phyloP scores from a whole-genome alignment of 768 basidiomycete species.

The Boletus pseudopeckii region DNA sequence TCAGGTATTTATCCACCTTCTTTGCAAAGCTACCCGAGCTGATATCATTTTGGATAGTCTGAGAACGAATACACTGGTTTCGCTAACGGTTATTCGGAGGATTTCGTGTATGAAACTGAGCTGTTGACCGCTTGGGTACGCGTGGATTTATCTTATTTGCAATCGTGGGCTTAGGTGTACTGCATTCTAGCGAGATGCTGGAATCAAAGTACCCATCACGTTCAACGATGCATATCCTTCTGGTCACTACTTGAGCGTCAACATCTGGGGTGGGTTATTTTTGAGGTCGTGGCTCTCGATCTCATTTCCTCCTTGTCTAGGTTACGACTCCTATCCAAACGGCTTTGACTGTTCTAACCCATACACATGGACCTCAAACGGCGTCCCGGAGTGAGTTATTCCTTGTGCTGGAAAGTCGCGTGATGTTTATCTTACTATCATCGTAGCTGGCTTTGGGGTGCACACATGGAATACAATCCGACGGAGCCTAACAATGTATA shows the following conservation, averaged over 20 bases:
- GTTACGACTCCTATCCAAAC: slow-evolving; percentile 40
- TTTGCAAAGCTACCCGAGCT: slow-evolving; percentile 25
- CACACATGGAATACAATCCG: slow-evolving; percentile 30
- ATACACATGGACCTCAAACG: slow-evolving; percentile 40
- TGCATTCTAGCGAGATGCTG: slow-evolving; percentile 36
- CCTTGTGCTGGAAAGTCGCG: not conserved
- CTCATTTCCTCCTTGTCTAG: slow-evolving; percentile 6
- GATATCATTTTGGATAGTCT: slow-evolving; percentile 31
- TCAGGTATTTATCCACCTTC: slow-evolving; percentile 19
- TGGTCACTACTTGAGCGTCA: slow-evolving; percentile 43
- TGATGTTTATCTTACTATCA: not conserved
- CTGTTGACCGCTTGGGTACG: slow-evolving; percentile 32
- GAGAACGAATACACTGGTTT: slow-evolving; percentile 51
- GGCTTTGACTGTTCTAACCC: slow-evolving; percentile 54
- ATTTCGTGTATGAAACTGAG: slow-evolving; percentile 43
- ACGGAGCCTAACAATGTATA: slow-evolving; percentile 21
- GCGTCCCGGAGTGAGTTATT: slow-evolving; percentile 37
- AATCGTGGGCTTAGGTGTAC: slow-evolving; percentile 1
- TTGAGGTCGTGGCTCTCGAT: not conserved
- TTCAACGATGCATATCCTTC: slow-evolving; percentile 46
- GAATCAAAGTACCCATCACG: slow-evolving; percentile 46
- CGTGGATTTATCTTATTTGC: not conserved
- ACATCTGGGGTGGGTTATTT: slow-evolving; percentile 44
- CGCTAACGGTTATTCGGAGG: slow-evolving; percentile 35
- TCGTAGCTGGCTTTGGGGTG: slow-evolving; percentile 36